Base-by-base conservation (phyloP, 164 flowering plant species). In the Nymphaea thermarum region DNA sequence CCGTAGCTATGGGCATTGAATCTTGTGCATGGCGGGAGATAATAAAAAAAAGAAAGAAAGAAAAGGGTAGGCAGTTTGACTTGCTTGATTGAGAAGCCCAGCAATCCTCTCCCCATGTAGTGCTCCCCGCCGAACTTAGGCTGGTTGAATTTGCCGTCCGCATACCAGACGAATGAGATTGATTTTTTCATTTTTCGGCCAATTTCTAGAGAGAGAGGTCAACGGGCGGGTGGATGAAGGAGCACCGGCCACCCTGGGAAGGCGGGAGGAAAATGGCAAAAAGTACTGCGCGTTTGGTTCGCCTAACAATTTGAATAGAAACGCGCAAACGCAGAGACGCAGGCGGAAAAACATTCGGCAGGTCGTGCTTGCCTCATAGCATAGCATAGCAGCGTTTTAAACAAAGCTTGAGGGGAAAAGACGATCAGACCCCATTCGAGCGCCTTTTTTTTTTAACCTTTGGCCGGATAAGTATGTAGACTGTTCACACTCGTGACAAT, bases 61-160 rank as follows among this genome's bases (percentile, higher is more conserved):
- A 51, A 8, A 51, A 51, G 57, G 57, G 57, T 5, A 51, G 57
- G 57, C 5, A 51, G 57, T 51, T 51, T 51, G 57, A 51, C 57
- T 15, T 51, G 57, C 57, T 51, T 51, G 8, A 10, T 8, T 51
- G 14, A 8, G 14, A 51, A 8, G 57, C 12, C 8, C 8, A 8
- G 57, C 12, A 51, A 51, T 51, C 57, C 57, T 51, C 57, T 8
- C 14, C 12, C 3, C 12, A 15, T 51, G 12, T 25, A 4, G 57
- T 80, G 80, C 73, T 42, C 68, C 75, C 71, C 65, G 70, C 87
- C 87, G 44, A 82, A 82, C 79, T 80, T 79, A 17, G 72, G 71
- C 78, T 15, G 57, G 57, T 51, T 51, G 14, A 7, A 15, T 10
- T 10, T 15, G 14, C 57, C 57, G 8, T 51, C 57, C 57, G 57